Percentiles rank a stretch among this genome's conserved stretches.
phyloP scores from a whole-genome alignment of 2,329 filamentous ascomycete genomes.

The Akanthomyces muscarius region DNA sequence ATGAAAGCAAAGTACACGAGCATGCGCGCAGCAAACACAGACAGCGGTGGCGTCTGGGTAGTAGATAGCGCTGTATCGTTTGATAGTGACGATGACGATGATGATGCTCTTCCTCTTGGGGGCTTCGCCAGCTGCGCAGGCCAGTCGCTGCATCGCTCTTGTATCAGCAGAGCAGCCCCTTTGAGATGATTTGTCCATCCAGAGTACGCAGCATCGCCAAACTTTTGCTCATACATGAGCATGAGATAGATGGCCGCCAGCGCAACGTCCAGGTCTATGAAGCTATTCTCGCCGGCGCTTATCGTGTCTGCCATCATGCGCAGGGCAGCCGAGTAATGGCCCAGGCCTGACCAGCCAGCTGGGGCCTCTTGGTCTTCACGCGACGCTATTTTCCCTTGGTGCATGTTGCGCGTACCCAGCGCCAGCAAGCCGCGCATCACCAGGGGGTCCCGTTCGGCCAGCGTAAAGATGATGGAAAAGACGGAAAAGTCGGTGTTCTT shows the following conservation, averaged over 20 bases:
- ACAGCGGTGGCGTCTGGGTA: slow-evolving; percentile 21
- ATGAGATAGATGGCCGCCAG: slow-evolving; percentile 33
- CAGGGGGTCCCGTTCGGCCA: slow-evolving; percentile 31
- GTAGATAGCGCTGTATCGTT: slow-evolving; percentile 8
- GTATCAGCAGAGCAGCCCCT: slow-evolving; percentile 30
- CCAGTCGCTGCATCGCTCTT: slow-evolving; percentile 24
- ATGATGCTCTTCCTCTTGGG: background rate
- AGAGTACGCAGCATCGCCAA: slow-evolving; percentile 30
- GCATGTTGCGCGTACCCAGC: slow-evolving; percentile 31
- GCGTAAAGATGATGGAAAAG: slow-evolving; percentile 33
- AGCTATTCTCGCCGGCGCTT: slow-evolving; percentile 21
- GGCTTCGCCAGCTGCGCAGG: slow-evolving; percentile 5
- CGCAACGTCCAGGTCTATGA: slow-evolving; percentile 30
- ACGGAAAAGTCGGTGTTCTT: slow-evolving; percentile 34
- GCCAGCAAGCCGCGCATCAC: slow-evolving; percentile 36
- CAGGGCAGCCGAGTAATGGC: slow-evolving; percentile 32
- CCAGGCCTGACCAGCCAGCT: slow-evolving; percentile 21
- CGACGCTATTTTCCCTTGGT: slow-evolving; percentile 24
- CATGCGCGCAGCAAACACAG: slow-evolving; percentile 32
- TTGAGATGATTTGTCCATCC: slow-evolving; percentile 31
- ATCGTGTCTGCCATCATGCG: slow-evolving; percentile 31
- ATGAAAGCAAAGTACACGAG: slow-evolving; percentile 32
- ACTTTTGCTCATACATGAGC: slow-evolving; percentile 36
- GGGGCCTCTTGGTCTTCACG: slow-evolving; percentile 12
- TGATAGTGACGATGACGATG: background rate